A percentile compares a stretch with the other conserved stretches of the same genome.
phyloP scores from a whole-genome alignment of 176 grass and related monocot species.

The Oryza glaberrima region DNA sequence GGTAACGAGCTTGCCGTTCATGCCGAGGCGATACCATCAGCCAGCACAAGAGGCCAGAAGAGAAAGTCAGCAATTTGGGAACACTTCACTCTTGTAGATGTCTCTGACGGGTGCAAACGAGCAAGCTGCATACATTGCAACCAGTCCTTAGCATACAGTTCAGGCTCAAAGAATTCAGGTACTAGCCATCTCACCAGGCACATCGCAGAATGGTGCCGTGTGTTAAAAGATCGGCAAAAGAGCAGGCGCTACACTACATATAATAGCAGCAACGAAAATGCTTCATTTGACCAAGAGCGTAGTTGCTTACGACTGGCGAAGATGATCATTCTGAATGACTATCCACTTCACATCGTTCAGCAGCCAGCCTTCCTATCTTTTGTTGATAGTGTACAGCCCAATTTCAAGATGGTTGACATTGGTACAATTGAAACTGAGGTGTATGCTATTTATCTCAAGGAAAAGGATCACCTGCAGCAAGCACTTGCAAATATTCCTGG shows the following conservation, averaged over 20 bases:
- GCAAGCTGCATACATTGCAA: constrained; percentile 63
- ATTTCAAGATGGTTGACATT: constrained; percentile 43
- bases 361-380: constrained; percentile 52
- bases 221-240: constrained; percentile 38
- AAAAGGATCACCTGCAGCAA: constrained; percentile 45
- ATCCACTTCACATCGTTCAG: constrained; percentile 54
- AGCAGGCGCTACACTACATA: not conserved
- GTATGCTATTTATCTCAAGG: constrained; percentile 43
- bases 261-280: constrained; percentile 1
- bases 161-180: constrained; percentile 49
- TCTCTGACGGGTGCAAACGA: constrained; percentile 38
- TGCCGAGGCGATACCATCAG: constrained; percentile 18
- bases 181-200: constrained; percentile 59
- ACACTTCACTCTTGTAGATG: constrained; percentile 50
- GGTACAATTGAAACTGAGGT: constrained; percentile 41
- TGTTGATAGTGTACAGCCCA: constrained; percentile 53
- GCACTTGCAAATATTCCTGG: constrained; percentile 46
- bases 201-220: constrained; percentile 49
- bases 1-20: not conserved
- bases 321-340: constrained; percentile 69
- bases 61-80: constrained; percentile 59
- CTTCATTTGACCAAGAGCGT: constrained; percentile 47
- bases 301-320: constrained; percentile 53
- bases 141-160: constrained; percentile 54
- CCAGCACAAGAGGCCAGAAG: constrained; percentile 8